Evolutionary conservation across 2,329 filamentous ascomycete genomes (phyloP), one percentile per base, ranked within the genome.

Genomic region (Lasiodiplodia theobromae): DNA sequence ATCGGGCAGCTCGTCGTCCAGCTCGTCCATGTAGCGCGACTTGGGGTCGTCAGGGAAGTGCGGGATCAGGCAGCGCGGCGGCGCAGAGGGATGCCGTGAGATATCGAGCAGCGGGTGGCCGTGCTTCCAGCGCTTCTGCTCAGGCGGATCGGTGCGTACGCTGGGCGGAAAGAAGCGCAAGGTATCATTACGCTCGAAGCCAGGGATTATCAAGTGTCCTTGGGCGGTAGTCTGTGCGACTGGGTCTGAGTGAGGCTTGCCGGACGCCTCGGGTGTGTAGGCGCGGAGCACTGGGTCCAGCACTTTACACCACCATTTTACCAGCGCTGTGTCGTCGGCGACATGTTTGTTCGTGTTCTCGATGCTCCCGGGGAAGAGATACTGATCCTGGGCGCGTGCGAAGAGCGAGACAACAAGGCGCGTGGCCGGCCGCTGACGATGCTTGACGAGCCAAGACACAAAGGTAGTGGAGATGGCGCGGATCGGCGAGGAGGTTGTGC

Each of bases 41-140:
- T 99, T 99, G 0, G 96, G 96, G 71, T 99, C 96, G 77, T 99
- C 96, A 0, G 96, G 96, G 71, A 96, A 97, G 25, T 91, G 90
- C 1, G 96, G 96, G 5, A 99, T 91, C 8, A 98, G 84, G 76
- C 92, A 97, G 69, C 94, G 87, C 0, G 92, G 91, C 5, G 94
- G 92, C 3, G 93, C 89, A 63, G 89, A 85, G 8, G 86, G 84
- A 14, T 86, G 82, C 73, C 91, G 89, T 69, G 91, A 89, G 28
- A 98, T 86, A 1, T 94, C 90, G 62, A 92, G 87, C 0, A 92
- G 86, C 14, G 96, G 87, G 38, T 91, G 88, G 82, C 92, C 92
- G 52, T 87, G 85, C 4, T 84, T 79, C 79, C 87, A 87, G 69
- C 77, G 74, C 64, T 78, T 79, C 49, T 74, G 79, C 23, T 78